Evolutionary conservation across 2,329 filamentous ascomycete species (phyloP), one percentile per base, ranked within the genome.

Genomic region (Penicillium sp.): DNA sequence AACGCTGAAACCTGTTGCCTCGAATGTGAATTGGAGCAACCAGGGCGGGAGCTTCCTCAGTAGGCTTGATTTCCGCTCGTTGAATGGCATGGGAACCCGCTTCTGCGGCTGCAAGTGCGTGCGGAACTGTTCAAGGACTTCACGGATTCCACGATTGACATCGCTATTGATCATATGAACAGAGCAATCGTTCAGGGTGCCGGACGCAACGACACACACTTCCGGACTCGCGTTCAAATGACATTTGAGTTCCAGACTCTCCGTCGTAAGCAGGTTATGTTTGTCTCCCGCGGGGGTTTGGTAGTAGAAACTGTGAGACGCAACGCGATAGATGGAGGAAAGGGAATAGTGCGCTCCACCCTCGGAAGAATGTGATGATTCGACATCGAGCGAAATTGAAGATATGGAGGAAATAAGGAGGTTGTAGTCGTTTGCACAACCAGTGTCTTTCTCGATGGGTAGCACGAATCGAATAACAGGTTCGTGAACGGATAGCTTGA

Each of bases 401-500:
- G 96, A 98, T 11, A 97, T 92, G 2, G 93, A 95, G 1, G 92
- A 97, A 52, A 99, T 97, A 48, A 99, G 90, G 33, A 99, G 84
- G 72, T 99, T 95, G 68, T 95, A 98, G 66, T 98, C 93, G 62
- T 93, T 91, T 0, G 88, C 85, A 43, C 76, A 77, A 55, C 79
- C 73, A 5, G 81, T 76, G 52, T 79, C 74, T 62, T 89, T 86
- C 64, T 95, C 86, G 0, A 94, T 89, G 5, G 93, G 93, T 4
- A 99, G 81, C 7, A 93, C 88, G 65, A 99, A 93, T 68, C 96
- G 88, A 64, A 98, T 76, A 16, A 99, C 96, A 1, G 95, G 95
- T 74, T 99, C 95, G 71, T 99, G 95, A 78, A 99, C 90, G 0
- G 95, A 97, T 43, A 98, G 88, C 73, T 98, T 99, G 76, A 98